Evolutionary conservation across 179 eudicot species (phyloP).

Genomic region (Patellifolia procumbens): DNA sequence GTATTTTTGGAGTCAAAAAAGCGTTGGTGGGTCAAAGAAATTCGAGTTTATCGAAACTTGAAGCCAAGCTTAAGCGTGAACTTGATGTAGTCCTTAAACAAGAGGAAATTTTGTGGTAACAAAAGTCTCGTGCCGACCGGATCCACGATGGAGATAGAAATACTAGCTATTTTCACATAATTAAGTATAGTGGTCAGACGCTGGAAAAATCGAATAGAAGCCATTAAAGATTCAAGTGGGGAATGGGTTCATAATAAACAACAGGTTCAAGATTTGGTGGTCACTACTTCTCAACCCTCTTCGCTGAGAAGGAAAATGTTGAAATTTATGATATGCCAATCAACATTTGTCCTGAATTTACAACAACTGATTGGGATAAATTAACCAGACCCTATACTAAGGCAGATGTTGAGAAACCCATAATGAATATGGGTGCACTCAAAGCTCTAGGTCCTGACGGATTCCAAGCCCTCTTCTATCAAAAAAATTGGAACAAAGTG

Average conservation of each 20-base stretch:
- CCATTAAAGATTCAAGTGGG: not conserved
- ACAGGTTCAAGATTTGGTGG: too few relatives aligned
- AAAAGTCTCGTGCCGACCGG: too few relatives aligned
- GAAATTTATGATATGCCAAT: not conserved
- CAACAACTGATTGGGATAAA: not conserved
- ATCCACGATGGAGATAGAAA: too few relatives aligned
- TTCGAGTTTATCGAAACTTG: too few relatives aligned
- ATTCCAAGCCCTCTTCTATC: not conserved
- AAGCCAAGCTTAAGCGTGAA: too few relatives aligned
- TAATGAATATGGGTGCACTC: not conserved
- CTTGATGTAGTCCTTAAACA: too few relatives aligned
- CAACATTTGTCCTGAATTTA: not conserved
- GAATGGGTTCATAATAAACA: not conserved
- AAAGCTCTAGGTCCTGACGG: slow-evolving; percentile 7
- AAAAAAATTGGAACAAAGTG: not conserved
- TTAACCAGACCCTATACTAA: not conserved
- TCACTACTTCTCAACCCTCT: not conserved
- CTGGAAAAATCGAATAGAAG: not conserved
- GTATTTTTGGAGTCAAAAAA: too few relatives aligned
- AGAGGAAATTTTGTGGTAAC: too few relatives aligned
- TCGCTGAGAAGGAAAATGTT: not conserved
- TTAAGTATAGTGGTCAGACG: too few relatives aligned
- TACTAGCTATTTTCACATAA: too few relatives aligned
- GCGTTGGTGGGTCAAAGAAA: too few relatives aligned
- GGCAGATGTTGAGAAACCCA: not conserved